Evolutionary conservation across 2,329 filamentous ascomycete genomes (phyloP).

Genomic region (Mycocentrospora acerina): DNA sequence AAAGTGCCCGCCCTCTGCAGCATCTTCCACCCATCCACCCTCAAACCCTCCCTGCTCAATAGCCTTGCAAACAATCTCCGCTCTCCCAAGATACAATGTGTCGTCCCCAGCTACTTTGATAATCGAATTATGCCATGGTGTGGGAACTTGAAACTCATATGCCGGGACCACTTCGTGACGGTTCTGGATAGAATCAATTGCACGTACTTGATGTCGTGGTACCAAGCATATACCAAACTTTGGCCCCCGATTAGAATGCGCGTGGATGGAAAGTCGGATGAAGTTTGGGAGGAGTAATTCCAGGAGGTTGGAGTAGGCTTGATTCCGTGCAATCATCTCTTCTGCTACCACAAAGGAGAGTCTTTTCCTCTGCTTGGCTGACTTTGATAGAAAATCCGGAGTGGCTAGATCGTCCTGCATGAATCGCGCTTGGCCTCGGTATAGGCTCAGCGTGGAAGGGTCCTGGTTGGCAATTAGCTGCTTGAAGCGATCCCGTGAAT

Average conservation of each 20-base stretch:
- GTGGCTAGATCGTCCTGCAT: constrained; percentile 43
- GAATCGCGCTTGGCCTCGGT: constrained; percentile 41
- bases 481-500: constrained; percentile 26
- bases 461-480: constrained; percentile 32
- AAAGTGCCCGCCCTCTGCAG: too few relatives aligned
- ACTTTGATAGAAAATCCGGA: constrained; percentile 22
- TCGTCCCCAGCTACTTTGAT: constrained; percentile 37
- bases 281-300: constrained; percentile 50
- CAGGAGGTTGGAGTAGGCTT: constrained; percentile 53
- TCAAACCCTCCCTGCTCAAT: constrained; percentile 20
- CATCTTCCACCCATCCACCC: constrained; percentile 29
- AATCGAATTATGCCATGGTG: constrained; percentile 49
- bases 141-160: constrained; percentile 42
- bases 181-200: constrained; percentile 37
- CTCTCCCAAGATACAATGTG: constrained; percentile 26
- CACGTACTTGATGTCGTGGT: constrained; percentile 32
- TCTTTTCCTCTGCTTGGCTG: constrained; percentile 39
- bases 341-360: constrained; percentile 35
- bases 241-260: constrained; percentile 46
- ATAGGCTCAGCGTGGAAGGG: constrained; percentile 32
- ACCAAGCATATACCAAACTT: constrained; percentile 49
- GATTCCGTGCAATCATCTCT: constrained; percentile 47
- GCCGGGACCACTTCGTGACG: constrained; percentile 24
- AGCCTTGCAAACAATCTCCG: constrained; percentile 27
- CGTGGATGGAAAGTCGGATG: constrained; percentile 52